Percentiles rank a stretch among this genome's conserved stretches.
phyloP scores from a whole-genome alignment of 2,329 filamentous ascomycete species.

The Cercospora berteroae region DNA sequence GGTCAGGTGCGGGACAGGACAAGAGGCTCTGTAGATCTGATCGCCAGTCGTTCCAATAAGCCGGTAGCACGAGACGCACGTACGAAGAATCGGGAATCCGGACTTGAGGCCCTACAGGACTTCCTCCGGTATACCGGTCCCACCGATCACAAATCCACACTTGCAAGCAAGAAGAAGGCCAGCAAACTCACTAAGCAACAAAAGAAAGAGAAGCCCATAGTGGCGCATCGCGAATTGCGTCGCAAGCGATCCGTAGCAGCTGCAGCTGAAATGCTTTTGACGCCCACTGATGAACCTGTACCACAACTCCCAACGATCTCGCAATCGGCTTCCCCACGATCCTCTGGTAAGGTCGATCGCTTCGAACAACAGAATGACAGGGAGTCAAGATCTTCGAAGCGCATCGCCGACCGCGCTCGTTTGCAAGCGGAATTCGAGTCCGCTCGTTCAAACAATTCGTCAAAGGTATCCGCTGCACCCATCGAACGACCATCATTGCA shows the following conservation, averaged over 20 bases:
- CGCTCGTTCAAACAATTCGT: conserved; percentile 2
- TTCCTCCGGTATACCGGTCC: conserved; percentile 8
- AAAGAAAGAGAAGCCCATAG: conserved; percentile 12
- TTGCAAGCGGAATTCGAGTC: conserved; percentile 18
- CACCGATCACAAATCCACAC: not conserved
- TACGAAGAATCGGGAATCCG: conserved; percentile 4
- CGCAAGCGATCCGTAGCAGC: conserved; percentile 8
- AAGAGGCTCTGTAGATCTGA: not conserved
- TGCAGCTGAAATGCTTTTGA: conserved; percentile 26
- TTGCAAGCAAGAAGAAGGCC: not conserved
- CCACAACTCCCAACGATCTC: not conserved
- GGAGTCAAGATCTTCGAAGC: conserved; percentile 3
- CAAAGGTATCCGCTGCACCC: not conserved
- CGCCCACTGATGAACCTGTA: not conserved
- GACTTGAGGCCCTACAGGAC: not conserved
- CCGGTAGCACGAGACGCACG: conserved; percentile 6
- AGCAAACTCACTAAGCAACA: conserved; percentile 8
- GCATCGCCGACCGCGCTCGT: not conserved
- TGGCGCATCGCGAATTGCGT: not conserved
- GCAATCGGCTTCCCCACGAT: not conserved
- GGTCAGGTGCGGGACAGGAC: not conserved
- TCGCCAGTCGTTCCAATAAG: not conserved
- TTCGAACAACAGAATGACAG: not conserved
- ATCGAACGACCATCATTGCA: not conserved
- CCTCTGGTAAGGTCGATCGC: not conserved